Percentiles rank a stretch among this genome's conserved stretches.
These are phyloP conservation scores for Tricholoma saponaceum DNA, from an alignment of 768 basidiomycete species.

Conservation along the genomic window DNA sequence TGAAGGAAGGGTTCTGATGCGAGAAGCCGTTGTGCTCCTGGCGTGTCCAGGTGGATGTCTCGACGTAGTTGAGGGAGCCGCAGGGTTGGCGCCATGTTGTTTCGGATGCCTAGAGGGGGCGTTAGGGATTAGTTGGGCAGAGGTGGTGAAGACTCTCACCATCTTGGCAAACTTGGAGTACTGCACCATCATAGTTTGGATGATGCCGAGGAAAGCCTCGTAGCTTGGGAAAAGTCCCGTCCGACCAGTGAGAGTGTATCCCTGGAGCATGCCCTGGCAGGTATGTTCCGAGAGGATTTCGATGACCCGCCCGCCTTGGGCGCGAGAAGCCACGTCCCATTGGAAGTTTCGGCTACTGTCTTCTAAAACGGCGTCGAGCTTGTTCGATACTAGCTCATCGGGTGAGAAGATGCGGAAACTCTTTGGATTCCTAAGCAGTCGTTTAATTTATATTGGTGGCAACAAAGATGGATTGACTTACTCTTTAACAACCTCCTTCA, in stretches of 20 bases:
- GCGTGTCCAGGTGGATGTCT: constrained; percentile 83
- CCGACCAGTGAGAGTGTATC: constrained; percentile 86
- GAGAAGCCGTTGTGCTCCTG: constrained; percentile 91
- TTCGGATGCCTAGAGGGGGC: constrained; percentile 39
- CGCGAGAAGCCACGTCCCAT: constrained; percentile 71
- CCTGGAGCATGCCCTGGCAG: constrained; percentile 88
- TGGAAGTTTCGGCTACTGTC: constrained; percentile 73
- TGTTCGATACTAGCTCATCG: constrained; percentile 85
- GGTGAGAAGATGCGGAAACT: constrained; percentile 89
- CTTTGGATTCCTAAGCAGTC: constrained; percentile 53
- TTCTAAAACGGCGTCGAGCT: constrained; percentile 78
- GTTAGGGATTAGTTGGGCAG: background rate
- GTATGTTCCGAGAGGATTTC: constrained; percentile 91
- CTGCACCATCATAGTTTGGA: constrained; percentile 88
- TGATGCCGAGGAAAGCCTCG: constrained; percentile 87
- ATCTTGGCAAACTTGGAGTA: constrained; percentile 89
- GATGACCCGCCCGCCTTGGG: constrained; percentile 74
- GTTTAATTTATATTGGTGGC: background rate
- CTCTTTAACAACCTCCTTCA: constrained; percentile 54
- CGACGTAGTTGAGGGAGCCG: constrained; percentile 80
- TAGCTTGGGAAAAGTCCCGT: constrained; percentile 87
- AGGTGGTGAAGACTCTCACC: constrained; percentile 28
- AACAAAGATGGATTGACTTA: constrained; percentile 22
- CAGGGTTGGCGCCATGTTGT: constrained; percentile 69
- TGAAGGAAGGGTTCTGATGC: constrained; percentile 83